phyloP scores from a whole-genome alignment of 2,329 filamentous ascomycete species.

The Anisogramma anomala region DNA sequence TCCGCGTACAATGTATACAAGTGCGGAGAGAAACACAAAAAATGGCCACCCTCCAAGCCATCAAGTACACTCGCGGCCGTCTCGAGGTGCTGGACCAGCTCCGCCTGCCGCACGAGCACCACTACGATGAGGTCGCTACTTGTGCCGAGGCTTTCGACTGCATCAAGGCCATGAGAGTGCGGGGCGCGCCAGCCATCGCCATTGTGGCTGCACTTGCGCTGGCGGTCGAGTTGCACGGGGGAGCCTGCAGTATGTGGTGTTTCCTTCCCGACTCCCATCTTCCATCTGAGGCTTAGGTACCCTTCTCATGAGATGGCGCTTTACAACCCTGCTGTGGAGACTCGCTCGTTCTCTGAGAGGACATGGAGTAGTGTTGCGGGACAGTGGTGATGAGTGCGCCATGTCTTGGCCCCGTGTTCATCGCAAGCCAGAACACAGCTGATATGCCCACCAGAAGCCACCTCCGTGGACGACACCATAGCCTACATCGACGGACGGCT shows the following conservation, averaged over 20 bases:
- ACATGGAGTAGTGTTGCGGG: too few relatives aligned
- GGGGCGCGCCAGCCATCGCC: slow-evolving; percentile 86
- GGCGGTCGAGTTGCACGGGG: slow-evolving; percentile 66
- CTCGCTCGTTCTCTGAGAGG: too few relatives aligned
- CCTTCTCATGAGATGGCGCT: background rate
- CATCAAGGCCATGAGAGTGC: slow-evolving; percentile 67
- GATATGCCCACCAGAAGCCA: slow-evolving; percentile 25
- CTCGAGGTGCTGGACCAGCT: slow-evolving; percentile 74
- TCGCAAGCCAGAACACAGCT: background rate
- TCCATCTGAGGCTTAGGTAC: slow-evolving; percentile 5
- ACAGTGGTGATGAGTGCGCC: too few relatives aligned
- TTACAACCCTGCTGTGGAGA: too few relatives aligned
- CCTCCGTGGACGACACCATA: slow-evolving; percentile 45
- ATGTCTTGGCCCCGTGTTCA: too few relatives aligned
- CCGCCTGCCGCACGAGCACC: slow-evolving; percentile 66
- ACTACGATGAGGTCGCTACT: slow-evolving; percentile 62
- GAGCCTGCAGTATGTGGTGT: slow-evolving; percentile 30
- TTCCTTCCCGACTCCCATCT: background rate
- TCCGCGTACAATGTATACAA: too few relatives aligned
- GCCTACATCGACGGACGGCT: slow-evolving; percentile 64
- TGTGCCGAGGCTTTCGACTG: slow-evolving; percentile 70
- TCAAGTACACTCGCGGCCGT: slow-evolving; percentile 61
- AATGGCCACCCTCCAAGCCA: slow-evolving; percentile 61
- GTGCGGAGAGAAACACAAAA: too few relatives aligned
- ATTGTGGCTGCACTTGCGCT: slow-evolving; percentile 90